A percentile compares a stretch with the other conserved stretches of the same genome.
phyloP scores from a whole-genome alignment of 169 alveolate genomes.

The Sarcocystis neurona region DNA sequence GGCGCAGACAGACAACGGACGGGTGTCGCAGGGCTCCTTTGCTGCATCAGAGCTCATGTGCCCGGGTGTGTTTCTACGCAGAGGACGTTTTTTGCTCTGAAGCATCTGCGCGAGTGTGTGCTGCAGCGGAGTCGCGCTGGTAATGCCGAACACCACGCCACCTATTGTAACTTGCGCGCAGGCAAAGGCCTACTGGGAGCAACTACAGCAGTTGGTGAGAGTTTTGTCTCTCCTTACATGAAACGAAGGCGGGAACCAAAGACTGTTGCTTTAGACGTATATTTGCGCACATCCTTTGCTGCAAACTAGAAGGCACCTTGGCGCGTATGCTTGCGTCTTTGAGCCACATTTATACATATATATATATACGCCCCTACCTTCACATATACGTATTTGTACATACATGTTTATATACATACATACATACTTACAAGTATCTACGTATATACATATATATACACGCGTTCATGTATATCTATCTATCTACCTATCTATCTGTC shows the following conservation, averaged over 20 bases:
- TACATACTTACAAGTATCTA: too few species aligned
- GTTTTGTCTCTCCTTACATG: neutral
- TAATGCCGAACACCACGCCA: slow-evolving; percentile 70
- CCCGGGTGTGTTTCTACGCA: neutral
- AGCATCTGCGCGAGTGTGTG: neutral
- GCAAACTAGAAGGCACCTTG: too few species aligned
- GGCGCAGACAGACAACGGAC: neutral
- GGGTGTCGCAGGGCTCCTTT: neutral
- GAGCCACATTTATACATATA: too few species aligned
- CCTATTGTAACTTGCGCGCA: slow-evolving; percentile 60
- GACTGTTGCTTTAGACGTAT: too few species aligned
- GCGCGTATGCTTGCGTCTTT: too few species aligned
- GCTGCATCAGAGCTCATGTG: neutral
- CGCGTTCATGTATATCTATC: too few species aligned
- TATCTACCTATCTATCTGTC: too few species aligned
- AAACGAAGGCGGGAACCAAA: neutral
- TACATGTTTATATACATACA: too few species aligned
- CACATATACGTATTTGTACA: too few species aligned
- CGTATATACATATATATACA: too few species aligned
- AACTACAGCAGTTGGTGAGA: slow-evolving; percentile 52
- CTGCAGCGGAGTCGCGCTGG: slow-evolving; percentile 61
- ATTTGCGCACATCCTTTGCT: too few species aligned
- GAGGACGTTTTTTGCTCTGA: neutral
- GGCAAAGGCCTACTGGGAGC: slow-evolving; percentile 60
- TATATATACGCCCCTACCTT: too few species aligned